Conservation (phyloP, 805 yeast species). For the Candida ipomoeae region DNA sequence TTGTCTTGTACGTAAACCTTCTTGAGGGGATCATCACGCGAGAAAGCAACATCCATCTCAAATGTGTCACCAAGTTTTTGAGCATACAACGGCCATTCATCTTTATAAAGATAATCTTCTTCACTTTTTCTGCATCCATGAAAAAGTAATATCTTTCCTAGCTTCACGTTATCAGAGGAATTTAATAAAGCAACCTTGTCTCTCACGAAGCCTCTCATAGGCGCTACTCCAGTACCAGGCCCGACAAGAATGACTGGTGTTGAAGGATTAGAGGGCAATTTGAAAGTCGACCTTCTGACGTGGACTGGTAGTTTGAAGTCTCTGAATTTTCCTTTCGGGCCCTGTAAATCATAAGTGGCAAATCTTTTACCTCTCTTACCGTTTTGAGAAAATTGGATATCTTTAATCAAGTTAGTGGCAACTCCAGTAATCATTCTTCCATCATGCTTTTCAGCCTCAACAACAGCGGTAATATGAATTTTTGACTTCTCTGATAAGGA, state of each 20-base stretch:
- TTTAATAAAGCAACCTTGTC: constrained; percentile 64
- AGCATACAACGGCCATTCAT: constrained; percentile 83
- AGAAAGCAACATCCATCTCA: constrained; percentile 78
- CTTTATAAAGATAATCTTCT: constrained; percentile 80
- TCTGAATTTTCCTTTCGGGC: constrained; percentile 65
- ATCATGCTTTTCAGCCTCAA: constrained; percentile 53
- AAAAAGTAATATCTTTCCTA: constrained; percentile 75
- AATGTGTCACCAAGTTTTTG: constrained; percentile 57
- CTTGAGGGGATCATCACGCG: constrained; percentile 57
- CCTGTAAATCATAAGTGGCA: constrained; percentile 67
- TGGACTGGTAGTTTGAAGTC: constrained; percentile 79
- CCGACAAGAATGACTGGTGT: constrained; percentile 91
- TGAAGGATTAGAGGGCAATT: constrained; percentile 79
- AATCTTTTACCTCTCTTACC: constrained; percentile 35
- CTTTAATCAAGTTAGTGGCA: constrained; percentile 79
- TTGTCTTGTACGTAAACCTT: constrained; percentile 85
- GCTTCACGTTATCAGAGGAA: constrained; percentile 21
- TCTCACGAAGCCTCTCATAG: constrained; percentile 91
- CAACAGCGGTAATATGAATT: constrained; percentile 87
- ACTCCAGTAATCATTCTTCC: constrained; percentile 66
- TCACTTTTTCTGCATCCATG: constrained; percentile 80
- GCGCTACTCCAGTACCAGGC: constrained; percentile 99
- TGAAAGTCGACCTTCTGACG: constrained; percentile 91
- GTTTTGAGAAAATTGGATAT: constrained; percentile 60
- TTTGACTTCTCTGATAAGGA: constrained; percentile 69